A percentile compares a stretch with the other conserved stretches of the same genome.
Conservation (phyloP, 2,329 filamentous ascomycete genomes). For the Nannizziopsis barbatae region DNA sequence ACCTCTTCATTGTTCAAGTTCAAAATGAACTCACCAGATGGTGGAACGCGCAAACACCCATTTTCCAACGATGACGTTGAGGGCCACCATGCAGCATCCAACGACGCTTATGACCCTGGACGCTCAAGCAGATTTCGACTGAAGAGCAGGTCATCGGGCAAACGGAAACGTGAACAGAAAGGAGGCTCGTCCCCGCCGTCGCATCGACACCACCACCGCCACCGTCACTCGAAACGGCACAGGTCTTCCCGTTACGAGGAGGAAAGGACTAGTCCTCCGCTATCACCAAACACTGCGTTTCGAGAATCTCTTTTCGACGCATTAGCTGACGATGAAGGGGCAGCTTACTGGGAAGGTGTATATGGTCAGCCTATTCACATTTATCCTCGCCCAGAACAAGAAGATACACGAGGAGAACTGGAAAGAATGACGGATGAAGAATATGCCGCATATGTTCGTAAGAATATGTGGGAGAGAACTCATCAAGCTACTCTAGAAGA, state of each 20-base stretch:
- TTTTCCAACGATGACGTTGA: background rate
- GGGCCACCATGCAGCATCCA: background rate
- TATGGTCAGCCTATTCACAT: slow-evolving; percentile 90
- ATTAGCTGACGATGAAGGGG: slow-evolving; percentile 91
- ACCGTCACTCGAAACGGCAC: slow-evolving; percentile 20
- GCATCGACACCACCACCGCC: slow-evolving; percentile 16
- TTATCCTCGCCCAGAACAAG: slow-evolving; percentile 47
- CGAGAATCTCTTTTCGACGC: slow-evolving; percentile 92
- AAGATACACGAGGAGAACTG: slow-evolving; percentile 46
- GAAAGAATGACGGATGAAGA: slow-evolving; percentile 88
- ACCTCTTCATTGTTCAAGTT: background rate
- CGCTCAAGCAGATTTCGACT: slow-evolving; percentile 26
- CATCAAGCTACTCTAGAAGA: slow-evolving; percentile 75
- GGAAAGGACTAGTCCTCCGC: slow-evolving; percentile 17
- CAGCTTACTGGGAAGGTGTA: slow-evolving; percentile 88
- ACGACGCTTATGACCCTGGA: slow-evolving; percentile 16
- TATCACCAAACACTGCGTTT: slow-evolving; percentile 67
- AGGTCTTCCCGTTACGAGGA: slow-evolving; percentile 15
- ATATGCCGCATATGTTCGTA: slow-evolving; percentile 74
- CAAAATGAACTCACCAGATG: background rate
- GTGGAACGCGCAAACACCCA: background rate
- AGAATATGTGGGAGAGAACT: slow-evolving; percentile 91
- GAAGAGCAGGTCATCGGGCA: slow-evolving; percentile 19
- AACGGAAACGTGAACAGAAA: slow-evolving; percentile 10
- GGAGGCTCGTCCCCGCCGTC: slow-evolving; percentile 15